Percentiles rank a stretch among this genome's conserved stretches.
phyloP scores from a whole-genome alignment of 2,329 filamentous ascomycete genomes.

The Lojkania enalia region DNA sequence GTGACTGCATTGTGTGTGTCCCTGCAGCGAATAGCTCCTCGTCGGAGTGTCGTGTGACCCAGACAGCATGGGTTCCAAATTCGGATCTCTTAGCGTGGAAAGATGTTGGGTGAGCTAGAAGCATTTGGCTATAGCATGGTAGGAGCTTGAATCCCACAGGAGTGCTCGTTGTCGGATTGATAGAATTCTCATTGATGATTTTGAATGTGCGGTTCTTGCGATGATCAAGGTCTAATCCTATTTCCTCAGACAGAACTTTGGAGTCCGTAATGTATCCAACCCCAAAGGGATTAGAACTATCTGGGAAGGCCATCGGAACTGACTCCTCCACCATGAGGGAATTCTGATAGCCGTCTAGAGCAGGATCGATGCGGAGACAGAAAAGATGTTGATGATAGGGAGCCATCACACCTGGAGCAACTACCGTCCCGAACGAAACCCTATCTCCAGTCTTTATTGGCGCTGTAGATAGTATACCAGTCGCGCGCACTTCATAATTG shows the following conservation, averaged over 20 bases:
- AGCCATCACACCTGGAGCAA: slow-evolving; percentile 19
- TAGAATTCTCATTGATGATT: slow-evolving; percentile 52
- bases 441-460: slow-evolving; percentile 20
- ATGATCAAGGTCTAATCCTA: slow-evolving; percentile 22
- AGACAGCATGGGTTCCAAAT: slow-evolving; percentile 29
- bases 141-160: slow-evolving; percentile 56
- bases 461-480: slow-evolving; percentile 19
- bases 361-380: slow-evolving; percentile 11
- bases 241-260: slow-evolving; percentile 15
- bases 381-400: slow-evolving; percentile 21
- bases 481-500: slow-evolving; percentile 20
- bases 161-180: slow-evolving; percentile 55
- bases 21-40: slow-evolving; percentile 30
- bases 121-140: slow-evolving; percentile 35
- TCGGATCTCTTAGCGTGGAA: slow-evolving; percentile 28
- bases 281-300: slow-evolving; percentile 24
- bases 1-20: slow-evolving; percentile 30
- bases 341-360: slow-evolving; percentile 25
- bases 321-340: slow-evolving; percentile 38
- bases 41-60: slow-evolving; percentile 32
- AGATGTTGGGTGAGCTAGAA: slow-evolving; percentile 27
- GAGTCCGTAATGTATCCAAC: slow-evolving; percentile 24
- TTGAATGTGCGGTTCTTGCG: slow-evolving; percentile 48
- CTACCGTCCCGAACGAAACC: slow-evolving; percentile 18
- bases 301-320: slow-evolving; percentile 18